These are phyloP conservation scores for Talaromyces verruculosus DNA, from an alignment of 2,329 filamentous ascomycete genomes.

Conservation along the genomic window DNA sequence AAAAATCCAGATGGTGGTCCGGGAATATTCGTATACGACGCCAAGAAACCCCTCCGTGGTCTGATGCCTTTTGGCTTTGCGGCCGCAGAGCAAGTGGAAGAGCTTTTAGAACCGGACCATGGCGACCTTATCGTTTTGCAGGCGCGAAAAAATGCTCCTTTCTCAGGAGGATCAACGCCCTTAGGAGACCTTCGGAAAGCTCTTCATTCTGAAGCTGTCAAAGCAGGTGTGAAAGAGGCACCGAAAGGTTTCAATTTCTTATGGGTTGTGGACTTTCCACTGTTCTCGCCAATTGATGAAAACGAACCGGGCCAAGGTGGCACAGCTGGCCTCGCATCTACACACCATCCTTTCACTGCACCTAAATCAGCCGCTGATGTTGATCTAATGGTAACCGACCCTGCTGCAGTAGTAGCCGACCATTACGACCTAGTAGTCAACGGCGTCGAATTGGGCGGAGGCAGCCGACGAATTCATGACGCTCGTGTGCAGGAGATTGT, in stretches of 20 bases:
- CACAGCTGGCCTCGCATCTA: constrained; percentile 74
- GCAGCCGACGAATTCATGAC: constrained; percentile 87
- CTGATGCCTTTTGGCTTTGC: constrained; percentile 76
- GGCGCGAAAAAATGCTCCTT: constrained; percentile 66
- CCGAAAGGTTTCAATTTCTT: constrained; percentile 64
- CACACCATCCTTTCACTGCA: constrained; percentile 94
- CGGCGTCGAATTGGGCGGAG: constrained; percentile 89
- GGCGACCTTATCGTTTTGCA: constrained; percentile 82
- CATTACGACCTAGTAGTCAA: constrained; percentile 97
- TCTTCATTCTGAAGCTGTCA: constrained; percentile 67
- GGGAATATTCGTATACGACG: constrained; percentile 73
- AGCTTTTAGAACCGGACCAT: constrained; percentile 56
- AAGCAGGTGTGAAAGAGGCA: constrained; percentile 56
- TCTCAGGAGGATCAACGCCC: constrained; percentile 69
- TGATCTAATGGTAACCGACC: constrained; percentile 69
- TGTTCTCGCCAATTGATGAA: constrained; percentile 74
- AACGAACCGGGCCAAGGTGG: constrained; percentile 78
- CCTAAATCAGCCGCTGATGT: constrained; percentile 72
- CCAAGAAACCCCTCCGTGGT: constrained; percentile 70
- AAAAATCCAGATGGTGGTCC: constrained; percentile 75
- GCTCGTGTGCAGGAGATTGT: constrained; percentile 80
- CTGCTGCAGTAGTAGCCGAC: constrained; percentile 72
- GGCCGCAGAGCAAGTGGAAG: constrained; percentile 59
- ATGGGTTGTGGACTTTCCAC: constrained; percentile 88
- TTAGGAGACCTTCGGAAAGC: constrained; percentile 71